Evolutionary conservation across 805 yeast genomes (phyloP), one percentile per base, ranked within the genome.

Genomic region (Metschnikowia picachoensis): DNA sequence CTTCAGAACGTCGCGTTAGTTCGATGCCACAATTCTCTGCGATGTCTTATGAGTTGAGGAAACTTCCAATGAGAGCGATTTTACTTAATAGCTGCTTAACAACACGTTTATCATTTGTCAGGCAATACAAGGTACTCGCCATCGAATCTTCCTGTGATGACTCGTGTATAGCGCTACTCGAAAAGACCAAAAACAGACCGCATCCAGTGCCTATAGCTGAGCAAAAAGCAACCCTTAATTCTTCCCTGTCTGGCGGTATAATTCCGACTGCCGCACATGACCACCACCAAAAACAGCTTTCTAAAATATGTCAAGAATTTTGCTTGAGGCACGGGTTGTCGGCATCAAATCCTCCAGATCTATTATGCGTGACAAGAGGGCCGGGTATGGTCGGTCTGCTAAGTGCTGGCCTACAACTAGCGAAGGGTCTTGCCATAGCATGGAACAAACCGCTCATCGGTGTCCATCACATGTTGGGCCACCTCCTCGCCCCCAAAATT

Each of bases 381-480:
- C 99, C 99, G 0, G 99, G 99, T 0, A 89, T 94, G 97, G 78
- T 82, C 8, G 97, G 97, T 0, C 85, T 95, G 0, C 70, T 94
- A 12, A 77, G 88, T 9, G 84, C 88, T 0, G 95, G 97, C 1
- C 70, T 86, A 20, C 94, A 87, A 58, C 66, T 88, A 35, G 96
- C 95, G 0, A 85, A 88, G 57, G 99, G 98, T 0, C 68, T 94
- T 11, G 70, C 90, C 1, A 67, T 85, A 0, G 97, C 91, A 0
- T 85, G 89, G 85, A 63, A 76, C 12, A 76, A 71, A 7, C 97
- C 97, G 0, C 58, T 88, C 15, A 70, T 94, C 2, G 98, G 97
- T 0, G 96, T 92, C 0, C 95, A 94, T 62, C 99, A 94, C 59
- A 92, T 94, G 99, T 71, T 92, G 40, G 99, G 96, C 0, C 99